These are phyloP conservation scores for Aureobasidium subglaciale DNA, from an alignment of 2,329 filamentous ascomycete species.

Conservation along the genomic window DNA sequence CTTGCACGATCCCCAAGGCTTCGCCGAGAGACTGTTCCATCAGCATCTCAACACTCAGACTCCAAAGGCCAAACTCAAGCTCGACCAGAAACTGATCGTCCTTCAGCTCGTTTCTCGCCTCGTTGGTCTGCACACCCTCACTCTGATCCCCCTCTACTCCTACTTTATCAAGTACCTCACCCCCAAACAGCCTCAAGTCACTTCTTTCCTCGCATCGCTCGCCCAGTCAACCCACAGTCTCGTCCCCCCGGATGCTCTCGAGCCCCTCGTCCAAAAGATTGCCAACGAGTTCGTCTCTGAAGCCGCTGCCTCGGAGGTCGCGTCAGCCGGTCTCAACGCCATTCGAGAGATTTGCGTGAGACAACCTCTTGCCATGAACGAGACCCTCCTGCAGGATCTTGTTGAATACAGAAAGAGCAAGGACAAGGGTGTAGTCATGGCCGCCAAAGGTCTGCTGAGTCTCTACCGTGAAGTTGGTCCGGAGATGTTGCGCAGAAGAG, in stretches of 20 bases:
- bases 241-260: conserved; percentile 85
- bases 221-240: conserved; percentile 87
- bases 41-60: conserved; percentile 73
- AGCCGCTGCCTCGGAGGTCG: conserved; percentile 82
- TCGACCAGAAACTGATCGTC: conserved; percentile 85
- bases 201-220: conserved; percentile 83
- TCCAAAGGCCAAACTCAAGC: conserved; percentile 71
- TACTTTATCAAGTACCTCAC: conserved; percentile 91
- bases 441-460: conserved; percentile 81
- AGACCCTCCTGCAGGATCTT: conserved; percentile 90
- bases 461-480: conserved; percentile 88
- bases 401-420: conserved; percentile 96
- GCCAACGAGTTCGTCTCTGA: conserved; percentile 98
- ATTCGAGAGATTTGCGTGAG: conserved; percentile 90
- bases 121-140: conserved; percentile 87
- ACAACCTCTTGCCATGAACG: conserved; percentile 92
- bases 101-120: conserved; percentile 85
- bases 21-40: conserved; percentile 80
- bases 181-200: conserved; percentile 81
- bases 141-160: conserved; percentile 83
- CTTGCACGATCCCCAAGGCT: conserved; percentile 88
- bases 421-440: conserved; percentile 99
- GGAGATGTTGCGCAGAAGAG: conserved; percentile 79
- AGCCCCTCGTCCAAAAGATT: conserved; percentile 88
- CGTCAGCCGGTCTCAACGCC: conserved; percentile 83